Conservation (phyloP, 2,329 filamentous ascomycete species). For the Aspergillus pseudotamarii region DNA sequence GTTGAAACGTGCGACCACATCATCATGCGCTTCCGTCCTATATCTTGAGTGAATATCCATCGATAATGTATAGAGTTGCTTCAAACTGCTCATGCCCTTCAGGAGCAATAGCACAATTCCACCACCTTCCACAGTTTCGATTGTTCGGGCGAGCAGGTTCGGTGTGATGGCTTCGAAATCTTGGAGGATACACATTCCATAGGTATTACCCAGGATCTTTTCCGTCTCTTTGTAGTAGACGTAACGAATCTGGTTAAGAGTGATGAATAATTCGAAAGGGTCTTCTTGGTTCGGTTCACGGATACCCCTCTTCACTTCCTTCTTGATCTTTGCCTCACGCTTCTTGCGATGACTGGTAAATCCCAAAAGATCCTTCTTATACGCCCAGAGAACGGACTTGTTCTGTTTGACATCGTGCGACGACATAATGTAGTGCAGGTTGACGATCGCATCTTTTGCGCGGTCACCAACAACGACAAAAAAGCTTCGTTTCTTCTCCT, state of each 20-base stretch:
- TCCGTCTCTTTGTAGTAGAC: slow-evolving; percentile 99
- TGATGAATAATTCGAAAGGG: slow-evolving; percentile 95
- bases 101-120: slow-evolving; percentile 86
- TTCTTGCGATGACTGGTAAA: slow-evolving; percentile 98
- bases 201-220: slow-evolving; percentile 97
- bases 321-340: slow-evolving; percentile 97
- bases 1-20: slow-evolving; percentile 95
- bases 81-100: slow-evolving; percentile 95
- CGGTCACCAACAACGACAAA: slow-evolving; percentile 94
- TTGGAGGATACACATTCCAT: slow-evolving; percentile 96
- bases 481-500: slow-evolving; percentile 96
- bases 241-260: slow-evolving; percentile 95
- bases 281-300: slow-evolving; percentile 91
- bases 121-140: slow-evolving; percentile 97
- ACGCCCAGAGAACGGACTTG: slow-evolving; percentile 96
- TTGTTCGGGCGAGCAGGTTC: slow-evolving; percentile 90
- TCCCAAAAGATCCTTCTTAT: slow-evolving; percentile 94
- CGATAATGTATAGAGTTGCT: slow-evolving; percentile 92
- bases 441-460: slow-evolving; percentile 94
- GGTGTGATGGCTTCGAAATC: slow-evolving; percentile 98
- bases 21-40: slow-evolving; percentile 91
- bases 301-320: slow-evolving; percentile 92
- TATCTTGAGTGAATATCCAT: slow-evolving; percentile 99
- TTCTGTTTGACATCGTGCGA: slow-evolving; percentile 89
- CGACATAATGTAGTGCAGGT: slow-evolving; percentile 91